Conservation (phyloP, 2,329 filamentous ascomycete species). For the Monilinia aucupariae region DNA sequence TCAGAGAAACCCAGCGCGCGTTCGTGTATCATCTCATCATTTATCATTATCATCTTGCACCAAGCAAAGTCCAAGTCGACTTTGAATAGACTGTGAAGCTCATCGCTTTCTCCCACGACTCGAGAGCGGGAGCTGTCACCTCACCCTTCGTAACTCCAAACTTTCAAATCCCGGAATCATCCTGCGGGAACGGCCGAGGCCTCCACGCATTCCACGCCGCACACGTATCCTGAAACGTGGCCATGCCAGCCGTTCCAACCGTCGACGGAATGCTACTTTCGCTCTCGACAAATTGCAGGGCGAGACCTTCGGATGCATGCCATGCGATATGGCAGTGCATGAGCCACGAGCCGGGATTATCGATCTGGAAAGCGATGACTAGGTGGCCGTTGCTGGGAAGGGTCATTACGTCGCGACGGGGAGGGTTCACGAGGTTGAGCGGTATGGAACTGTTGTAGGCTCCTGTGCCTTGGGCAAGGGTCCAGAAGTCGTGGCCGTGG, state of each 20-base stretch:
- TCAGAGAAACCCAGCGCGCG: no score
- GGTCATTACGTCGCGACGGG: slow-evolving; percentile 48
- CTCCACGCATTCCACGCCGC: slow-evolving; percentile 24
- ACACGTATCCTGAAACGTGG: slow-evolving; percentile 24
- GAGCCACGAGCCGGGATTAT: slow-evolving; percentile 34
- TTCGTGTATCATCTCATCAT: neutral
- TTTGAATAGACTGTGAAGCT: neutral
- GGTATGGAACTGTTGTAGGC: slow-evolving; percentile 33
- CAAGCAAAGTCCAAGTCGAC: neutral
- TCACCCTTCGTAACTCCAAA: neutral
- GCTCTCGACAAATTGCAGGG: slow-evolving; percentile 45
- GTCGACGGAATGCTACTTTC: slow-evolving; percentile 22
- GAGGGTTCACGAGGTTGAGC: slow-evolving; percentile 42
- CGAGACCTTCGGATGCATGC: slow-evolving; percentile 50
- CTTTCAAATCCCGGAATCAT: slow-evolving; percentile 31
- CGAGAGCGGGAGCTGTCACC: neutral
- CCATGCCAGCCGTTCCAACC: slow-evolving; percentile 19
- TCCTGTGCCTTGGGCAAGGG: slow-evolving; percentile 42
- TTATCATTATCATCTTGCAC: neutral
- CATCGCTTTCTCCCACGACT: neutral
- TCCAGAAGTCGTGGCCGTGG: slow-evolving; percentile 47
- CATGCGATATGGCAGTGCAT: slow-evolving; percentile 41
- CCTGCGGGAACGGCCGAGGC: slow-evolving; percentile 21
- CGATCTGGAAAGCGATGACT: slow-evolving; percentile 33
- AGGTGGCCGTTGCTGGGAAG: slow-evolving; percentile 36